Conservation (phyloP, 306 rosid species). For the Aeschynomene evenia region DNA sequence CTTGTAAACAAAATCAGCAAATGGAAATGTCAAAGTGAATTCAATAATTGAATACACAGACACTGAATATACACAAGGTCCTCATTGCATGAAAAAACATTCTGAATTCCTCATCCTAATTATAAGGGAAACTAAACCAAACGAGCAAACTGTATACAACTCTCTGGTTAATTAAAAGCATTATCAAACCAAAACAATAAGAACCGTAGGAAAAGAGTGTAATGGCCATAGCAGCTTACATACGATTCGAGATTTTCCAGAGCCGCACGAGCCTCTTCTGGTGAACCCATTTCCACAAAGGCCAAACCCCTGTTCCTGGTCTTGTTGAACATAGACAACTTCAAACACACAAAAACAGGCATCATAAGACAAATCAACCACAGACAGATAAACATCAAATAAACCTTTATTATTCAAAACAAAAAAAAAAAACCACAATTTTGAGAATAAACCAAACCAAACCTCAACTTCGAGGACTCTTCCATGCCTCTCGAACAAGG, state of each 20-base stretch:
- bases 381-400: not conserved
- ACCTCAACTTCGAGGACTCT: constrained; percentile 85
- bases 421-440: not conserved
- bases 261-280: constrained; percentile 77
- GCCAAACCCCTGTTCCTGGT: constrained; percentile 86
- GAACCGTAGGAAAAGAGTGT: not conserved
- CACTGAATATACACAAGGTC: not conserved
- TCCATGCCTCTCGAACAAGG: constrained; percentile 72
- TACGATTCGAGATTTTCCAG: constrained; percentile 63
- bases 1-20: not conserved
- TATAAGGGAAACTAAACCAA: not conserved
- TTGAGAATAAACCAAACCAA: not conserved
- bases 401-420: not conserved
- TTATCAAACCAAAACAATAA: not conserved
- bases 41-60: not conserved
- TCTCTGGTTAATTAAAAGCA: no score
- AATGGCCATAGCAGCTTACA: constrained; percentile 49
- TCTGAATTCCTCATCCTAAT: not conserved
- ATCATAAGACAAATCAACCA: not conserved
- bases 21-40: not conserved
- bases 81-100: not conserved
- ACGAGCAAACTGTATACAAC: not conserved
- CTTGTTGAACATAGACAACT: constrained; percentile 85
- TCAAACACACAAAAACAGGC: not conserved
- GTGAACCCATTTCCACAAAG: constrained; percentile 88